These are phyloP conservation scores for Alternaria brassicae DNA, from an alignment of 2,329 filamentous ascomycete genomes.

Conservation along the genomic window DNA sequence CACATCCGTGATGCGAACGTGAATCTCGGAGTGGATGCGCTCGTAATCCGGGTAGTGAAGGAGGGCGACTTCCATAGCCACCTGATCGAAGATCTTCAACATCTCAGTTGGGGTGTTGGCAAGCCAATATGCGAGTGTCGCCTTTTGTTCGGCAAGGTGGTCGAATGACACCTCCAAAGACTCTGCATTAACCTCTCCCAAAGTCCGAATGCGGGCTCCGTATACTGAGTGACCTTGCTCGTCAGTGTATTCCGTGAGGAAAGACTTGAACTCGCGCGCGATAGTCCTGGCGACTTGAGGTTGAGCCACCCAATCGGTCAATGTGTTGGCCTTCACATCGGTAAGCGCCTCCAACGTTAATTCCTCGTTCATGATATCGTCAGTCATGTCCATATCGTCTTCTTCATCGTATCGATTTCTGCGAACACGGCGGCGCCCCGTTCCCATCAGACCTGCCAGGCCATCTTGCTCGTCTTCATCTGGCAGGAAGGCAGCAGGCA, in stretches of 20 bases:
- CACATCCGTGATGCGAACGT: slow-evolving; percentile 94
- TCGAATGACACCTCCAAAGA: slow-evolving; percentile 96
- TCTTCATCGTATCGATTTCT: slow-evolving; percentile 95
- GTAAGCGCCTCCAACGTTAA: slow-evolving; percentile 88
- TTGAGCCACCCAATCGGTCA: slow-evolving; percentile 94
- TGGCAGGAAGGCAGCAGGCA: slow-evolving; percentile 76
- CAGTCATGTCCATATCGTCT: slow-evolving; percentile 86
- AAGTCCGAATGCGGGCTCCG: slow-evolving; percentile 87
- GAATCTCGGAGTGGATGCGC: slow-evolving; percentile 95
- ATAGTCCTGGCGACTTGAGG: slow-evolving; percentile 91
- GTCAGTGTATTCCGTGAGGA: slow-evolving; percentile 95
- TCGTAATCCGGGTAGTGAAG: slow-evolving; percentile 98
- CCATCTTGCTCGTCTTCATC: slow-evolving; percentile 88
- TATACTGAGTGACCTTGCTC: slow-evolving; percentile 90
- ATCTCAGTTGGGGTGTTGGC: slow-evolving; percentile 96
- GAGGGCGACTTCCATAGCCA: slow-evolving; percentile 94
- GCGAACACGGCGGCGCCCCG: slow-evolving; percentile 81
- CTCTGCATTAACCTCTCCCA: slow-evolving; percentile 97
- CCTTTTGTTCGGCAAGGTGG: slow-evolving; percentile 87
- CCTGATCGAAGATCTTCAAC: slow-evolving; percentile 93
- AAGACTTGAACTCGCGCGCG: slow-evolving; percentile 95
- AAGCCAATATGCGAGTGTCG: slow-evolving; percentile 92
- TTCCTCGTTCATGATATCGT: slow-evolving; percentile 95
- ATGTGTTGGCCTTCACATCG: slow-evolving; percentile 89
- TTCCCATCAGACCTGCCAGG: slow-evolving; percentile 82